A percentile compares a stretch with the other conserved stretches of the same genome.
These are phyloP conservation scores for Wickerhamiella parazyma DNA, from an alignment of 805 yeast genomes.

Conservation along the genomic window DNA sequence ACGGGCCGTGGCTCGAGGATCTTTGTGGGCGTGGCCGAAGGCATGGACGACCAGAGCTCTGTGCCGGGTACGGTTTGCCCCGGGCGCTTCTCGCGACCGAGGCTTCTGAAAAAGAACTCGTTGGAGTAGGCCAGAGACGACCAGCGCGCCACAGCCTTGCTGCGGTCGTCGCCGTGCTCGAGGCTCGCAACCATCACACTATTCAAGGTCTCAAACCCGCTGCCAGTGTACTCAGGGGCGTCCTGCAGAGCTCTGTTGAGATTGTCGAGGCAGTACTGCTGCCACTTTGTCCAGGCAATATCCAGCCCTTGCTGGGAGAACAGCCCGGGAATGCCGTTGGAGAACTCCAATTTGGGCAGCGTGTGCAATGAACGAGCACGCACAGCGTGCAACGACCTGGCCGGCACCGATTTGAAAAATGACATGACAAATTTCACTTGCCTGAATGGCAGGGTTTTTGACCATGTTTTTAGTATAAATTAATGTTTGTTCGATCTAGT, in stretches of 20 bases:
- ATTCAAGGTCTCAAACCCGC: slow-evolving; percentile 6
- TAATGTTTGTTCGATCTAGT: too few species aligned
- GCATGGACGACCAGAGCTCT: slow-evolving; percentile 21
- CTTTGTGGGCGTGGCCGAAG: slow-evolving; percentile 18
- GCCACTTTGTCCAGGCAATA: slow-evolving; percentile 72
- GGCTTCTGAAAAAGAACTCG: slow-evolving; percentile 50
- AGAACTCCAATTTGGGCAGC: slow-evolving; percentile 27
- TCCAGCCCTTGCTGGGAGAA: slow-evolving; percentile 53
- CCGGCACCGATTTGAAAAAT: neutral
- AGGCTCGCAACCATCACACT: slow-evolving; percentile 7
- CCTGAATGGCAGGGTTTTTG: too few species aligned
- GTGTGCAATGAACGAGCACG: slow-evolving; percentile 11
- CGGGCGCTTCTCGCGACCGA: slow-evolving; percentile 11
- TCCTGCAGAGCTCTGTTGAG: slow-evolving; percentile 19
- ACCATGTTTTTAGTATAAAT: too few species aligned
- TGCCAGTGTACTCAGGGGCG: slow-evolving; percentile 3
- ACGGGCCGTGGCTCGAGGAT: neutral
- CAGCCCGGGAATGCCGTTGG: slow-evolving; percentile 48
- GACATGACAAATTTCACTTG: neutral
- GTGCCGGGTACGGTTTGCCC: neutral
- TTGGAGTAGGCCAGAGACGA: slow-evolving; percentile 82
- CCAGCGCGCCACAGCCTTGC: slow-evolving; percentile 47
- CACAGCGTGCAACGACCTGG: neutral
- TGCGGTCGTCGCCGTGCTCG: slow-evolving; percentile 10
- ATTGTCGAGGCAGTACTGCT: slow-evolving; percentile 32